phyloP scores from a whole-genome alignment of 2,329 filamentous ascomycete species.

The Scopulariopsis brevicaulis region DNA sequence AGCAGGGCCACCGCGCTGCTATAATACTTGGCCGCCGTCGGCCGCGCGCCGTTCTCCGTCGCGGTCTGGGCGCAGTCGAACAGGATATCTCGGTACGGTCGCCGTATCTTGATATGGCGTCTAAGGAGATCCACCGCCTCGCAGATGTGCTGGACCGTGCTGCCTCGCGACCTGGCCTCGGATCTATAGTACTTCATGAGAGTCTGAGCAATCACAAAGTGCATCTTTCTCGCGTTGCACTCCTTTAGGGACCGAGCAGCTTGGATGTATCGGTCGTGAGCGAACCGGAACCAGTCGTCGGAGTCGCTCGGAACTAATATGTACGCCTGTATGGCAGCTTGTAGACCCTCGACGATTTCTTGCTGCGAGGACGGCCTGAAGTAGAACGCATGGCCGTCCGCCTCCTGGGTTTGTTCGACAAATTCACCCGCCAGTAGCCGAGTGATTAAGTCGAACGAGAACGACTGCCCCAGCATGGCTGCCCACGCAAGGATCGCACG shows the following conservation, averaged over 20 bases:
- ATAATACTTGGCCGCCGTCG: constrained; percentile 76
- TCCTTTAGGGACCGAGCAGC: constrained; percentile 61
- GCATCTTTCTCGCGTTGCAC: constrained; percentile 66
- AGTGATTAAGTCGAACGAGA: constrained; percentile 74
- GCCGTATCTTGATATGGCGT: constrained; percentile 44
- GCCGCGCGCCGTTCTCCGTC: constrained; percentile 70
- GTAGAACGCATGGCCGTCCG: constrained; percentile 18
- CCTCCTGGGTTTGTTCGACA: constrained; percentile 40
- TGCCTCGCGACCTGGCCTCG: constrained; percentile 55
- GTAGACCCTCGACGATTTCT: constrained; percentile 67
- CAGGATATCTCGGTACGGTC: constrained; percentile 62
- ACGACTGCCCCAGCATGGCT: constrained; percentile 67
- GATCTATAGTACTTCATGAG: constrained; percentile 60
- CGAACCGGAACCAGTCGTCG: constrained; percentile 80
- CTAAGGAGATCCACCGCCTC: constrained; percentile 67
- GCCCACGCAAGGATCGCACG: constrained; percentile 78
- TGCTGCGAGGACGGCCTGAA: constrained; percentile 40
- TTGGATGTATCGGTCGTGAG: constrained; percentile 77
- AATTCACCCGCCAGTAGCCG: constrained; percentile 68
- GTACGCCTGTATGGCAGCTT: constrained; percentile 68
- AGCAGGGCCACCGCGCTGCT: constrained; percentile 66
- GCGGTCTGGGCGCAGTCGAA: constrained; percentile 70
- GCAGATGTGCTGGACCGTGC: constrained; percentile 71
- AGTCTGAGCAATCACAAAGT: constrained; percentile 76
- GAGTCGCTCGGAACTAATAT: constrained; percentile 72